Evolutionary conservation across 1,139 yeast genomes (phyloP), one percentile per base, ranked within the genome.

Genomic region (Lizanozyma gosingica): DNA sequence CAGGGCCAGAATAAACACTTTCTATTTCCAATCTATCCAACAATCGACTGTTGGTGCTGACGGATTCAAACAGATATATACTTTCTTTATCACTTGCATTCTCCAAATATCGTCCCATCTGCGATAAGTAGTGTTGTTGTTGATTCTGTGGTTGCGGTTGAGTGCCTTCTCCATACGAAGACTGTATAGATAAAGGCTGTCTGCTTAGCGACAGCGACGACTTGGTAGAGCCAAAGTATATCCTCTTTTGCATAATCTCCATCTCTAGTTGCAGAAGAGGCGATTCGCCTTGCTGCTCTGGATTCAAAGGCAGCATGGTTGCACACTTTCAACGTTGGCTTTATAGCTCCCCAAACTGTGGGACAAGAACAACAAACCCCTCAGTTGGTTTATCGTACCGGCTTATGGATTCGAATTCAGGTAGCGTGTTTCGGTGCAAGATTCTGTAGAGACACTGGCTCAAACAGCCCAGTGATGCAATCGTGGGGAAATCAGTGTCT

Each of bases 41-140:
- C 32, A 70, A 54, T 37, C 73, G 49, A 4, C 73, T 73, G 44
- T 55, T 65, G 32, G 75, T 69, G 41, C 70, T 60, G 4, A 68
- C 71, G 3, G 73, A 67, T 38, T 69, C 75, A 43, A 68, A 70
- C 11, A 73, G 67, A 48, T 67, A 68, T 15, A 70, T 50, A 43
- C 70, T 64, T 33, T 56, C 64, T 22, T 22, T 22, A 22, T 22
- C 29, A 22, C 29, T 22, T 6, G 29, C 29, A 22, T 22, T 22
- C 11, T 22, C 29, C 29, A 22, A 22, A 11, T 22, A 22, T 11
- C 29, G 29, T 6, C 29, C 29, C 29, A 22, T 11, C 11, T 22
- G 29, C 9, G 29, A 6, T 22, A 22, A 11, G 11, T 22, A 22
- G 6, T 22, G 29, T 6, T 22, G 29, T 22, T 22, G 29, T 22